These are phyloP conservation scores for Crinitomyces ghanaensis DNA, from an alignment of 805 yeast genomes.

Conservation along the genomic window DNA sequence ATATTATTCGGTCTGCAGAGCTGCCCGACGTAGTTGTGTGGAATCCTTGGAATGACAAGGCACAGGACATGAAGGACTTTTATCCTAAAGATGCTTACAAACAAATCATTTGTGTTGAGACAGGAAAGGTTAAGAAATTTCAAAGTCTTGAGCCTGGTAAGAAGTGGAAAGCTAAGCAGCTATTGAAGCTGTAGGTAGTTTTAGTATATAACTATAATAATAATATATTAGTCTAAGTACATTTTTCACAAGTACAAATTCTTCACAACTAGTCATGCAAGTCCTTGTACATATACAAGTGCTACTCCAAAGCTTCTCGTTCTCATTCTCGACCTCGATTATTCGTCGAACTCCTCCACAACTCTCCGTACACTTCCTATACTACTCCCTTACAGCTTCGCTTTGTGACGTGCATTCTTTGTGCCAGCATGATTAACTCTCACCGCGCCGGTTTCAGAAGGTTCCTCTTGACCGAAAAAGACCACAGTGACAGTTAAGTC, in stretches of 20 bases:
- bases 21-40: constrained; percentile 74
- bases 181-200: constrained; percentile 19
- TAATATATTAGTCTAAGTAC: not conserved
- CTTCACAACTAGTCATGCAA: too few species aligned
- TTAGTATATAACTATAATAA: not conserved
- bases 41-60: constrained; percentile 91
- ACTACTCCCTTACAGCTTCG: too few species aligned
- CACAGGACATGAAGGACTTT: constrained; percentile 80
- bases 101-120: constrained; percentile 89
- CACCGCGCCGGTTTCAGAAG: constrained; percentile 19
- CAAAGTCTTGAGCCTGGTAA: constrained; percentile 55
- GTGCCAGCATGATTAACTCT: constrained; percentile 23
- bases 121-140: constrained; percentile 75
- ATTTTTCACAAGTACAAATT: too few species aligned
- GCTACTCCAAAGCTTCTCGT: too few species aligned
- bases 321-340: too few species aligned
- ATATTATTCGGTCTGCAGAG: constrained; percentile 46
- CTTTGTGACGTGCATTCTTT: constrained; percentile 3
- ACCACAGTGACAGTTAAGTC: constrained; percentile 94
- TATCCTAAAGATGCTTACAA: constrained; percentile 74
- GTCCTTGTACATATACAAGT: too few species aligned
- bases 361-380: not conserved
- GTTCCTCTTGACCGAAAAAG: constrained; percentile 56
- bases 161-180: constrained; percentile 66
- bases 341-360: not conserved